Evolutionary conservation across 2,329 filamentous ascomycete species (phyloP).

Genomic region (Drechmeria coniospora): DNA sequence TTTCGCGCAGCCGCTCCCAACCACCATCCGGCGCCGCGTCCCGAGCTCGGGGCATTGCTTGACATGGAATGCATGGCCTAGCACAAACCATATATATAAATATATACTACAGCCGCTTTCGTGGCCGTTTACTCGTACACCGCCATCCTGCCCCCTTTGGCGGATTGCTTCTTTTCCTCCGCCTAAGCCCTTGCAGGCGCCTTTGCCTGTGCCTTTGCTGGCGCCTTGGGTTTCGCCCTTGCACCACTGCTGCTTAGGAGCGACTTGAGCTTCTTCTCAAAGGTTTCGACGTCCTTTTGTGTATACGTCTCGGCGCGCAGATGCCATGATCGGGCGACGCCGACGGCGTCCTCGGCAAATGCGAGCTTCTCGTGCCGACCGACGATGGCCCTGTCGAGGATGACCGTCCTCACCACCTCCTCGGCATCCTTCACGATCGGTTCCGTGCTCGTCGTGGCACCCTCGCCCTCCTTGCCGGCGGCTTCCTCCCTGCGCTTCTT

Average conservation of each 20-base stretch:
- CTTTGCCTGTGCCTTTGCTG: constrained; percentile 10
- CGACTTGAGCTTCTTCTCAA: constrained; percentile 23
- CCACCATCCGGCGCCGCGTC: no score
- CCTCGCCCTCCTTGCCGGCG: constrained; percentile 6
- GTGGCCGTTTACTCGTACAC: no score
- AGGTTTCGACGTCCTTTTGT: constrained; percentile 16
- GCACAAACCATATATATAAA: no score
- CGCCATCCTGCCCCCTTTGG: no score
- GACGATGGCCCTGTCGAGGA: constrained; percentile 17
- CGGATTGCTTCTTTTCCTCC: no score
- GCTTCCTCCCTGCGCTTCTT: constrained; percentile 9
- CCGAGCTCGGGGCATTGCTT: no score
- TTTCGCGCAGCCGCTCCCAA: no score
- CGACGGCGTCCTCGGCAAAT: constrained; percentile 17
- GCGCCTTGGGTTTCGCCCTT: constrained; percentile 7
- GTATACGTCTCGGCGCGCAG: constrained; percentile 22
- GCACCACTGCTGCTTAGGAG: constrained; percentile 10
- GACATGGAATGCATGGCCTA: no score
- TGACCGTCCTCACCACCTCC: constrained; percentile 16
- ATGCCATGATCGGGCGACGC: constrained; percentile 20
- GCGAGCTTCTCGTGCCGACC: constrained; percentile 21
- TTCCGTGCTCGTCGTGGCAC: constrained; percentile 3
- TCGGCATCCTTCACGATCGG: constrained; percentile 17
- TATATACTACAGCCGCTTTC: no score
- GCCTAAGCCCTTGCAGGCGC: no score